A percentile compares a stretch with the other conserved stretches of the same genome.
Conservation (phyloP, 345 rosid species). For the Noccaea caerulescens region DNA sequence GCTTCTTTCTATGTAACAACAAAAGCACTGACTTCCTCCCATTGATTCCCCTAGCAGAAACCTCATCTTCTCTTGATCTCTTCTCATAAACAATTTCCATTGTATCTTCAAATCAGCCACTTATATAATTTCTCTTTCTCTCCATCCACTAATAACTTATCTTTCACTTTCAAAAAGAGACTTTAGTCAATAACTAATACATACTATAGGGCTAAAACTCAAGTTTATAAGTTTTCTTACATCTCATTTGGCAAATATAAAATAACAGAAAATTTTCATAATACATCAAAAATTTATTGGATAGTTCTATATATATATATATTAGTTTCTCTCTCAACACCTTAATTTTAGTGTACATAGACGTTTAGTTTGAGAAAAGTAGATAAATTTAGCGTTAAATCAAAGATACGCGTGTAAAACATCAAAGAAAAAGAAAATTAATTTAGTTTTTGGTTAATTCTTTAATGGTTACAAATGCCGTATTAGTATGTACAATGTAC, state of each 20-base stretch:
- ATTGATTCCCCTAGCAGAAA: too few species aligned
- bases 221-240: not conserved
- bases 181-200: not conserved
- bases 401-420: not conserved
- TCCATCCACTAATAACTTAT: conserved; percentile 4
- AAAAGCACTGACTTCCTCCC: too few species aligned
- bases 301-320: not conserved
- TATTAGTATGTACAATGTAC: not conserved
- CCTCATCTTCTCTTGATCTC: too few species aligned
- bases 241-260: not conserved
- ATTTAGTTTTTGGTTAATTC: not conserved
- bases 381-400: not conserved
- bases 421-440: not conserved
- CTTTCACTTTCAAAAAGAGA: not conserved
- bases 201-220: not conserved
- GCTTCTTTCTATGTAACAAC: too few species aligned
- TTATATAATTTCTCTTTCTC: not conserved
- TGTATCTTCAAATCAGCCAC: not conserved
- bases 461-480: conserved; percentile 14
- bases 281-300: not conserved
- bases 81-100: too few species aligned
- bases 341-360: not conserved
- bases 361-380: not conserved
- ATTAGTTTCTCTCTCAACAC: not conserved
- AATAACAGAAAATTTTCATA: not conserved